A percentile compares a stretch with the other conserved stretches of the same genome.
Evolutionary conservation across 257 asterid genomes (phyloP).

Genomic region (Rauvolfia tetraphylla): DNA sequence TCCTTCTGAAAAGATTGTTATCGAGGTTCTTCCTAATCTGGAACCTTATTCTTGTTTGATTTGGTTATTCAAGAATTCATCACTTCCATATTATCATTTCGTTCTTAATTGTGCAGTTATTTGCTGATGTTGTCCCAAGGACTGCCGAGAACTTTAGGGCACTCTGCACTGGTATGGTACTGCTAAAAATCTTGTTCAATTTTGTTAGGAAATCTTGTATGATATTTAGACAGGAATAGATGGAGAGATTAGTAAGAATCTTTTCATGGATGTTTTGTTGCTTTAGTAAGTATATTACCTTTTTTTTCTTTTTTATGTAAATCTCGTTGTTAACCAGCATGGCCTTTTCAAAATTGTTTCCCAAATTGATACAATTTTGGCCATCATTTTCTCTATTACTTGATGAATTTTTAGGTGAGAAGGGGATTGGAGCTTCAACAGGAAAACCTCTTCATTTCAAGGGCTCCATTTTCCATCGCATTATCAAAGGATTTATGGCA

Average conservation of each 20-base stretch:
- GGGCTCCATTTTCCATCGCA: conserved; percentile 85
- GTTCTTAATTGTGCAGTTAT: conserved; percentile 56
- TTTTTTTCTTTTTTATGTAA: background rate
- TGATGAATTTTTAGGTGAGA: conserved; percentile 61
- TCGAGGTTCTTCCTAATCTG: conserved; percentile 54
- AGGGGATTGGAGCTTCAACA: conserved; percentile 72
- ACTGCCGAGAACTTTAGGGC: conserved; percentile 98
- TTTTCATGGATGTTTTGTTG: background rate
- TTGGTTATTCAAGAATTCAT: conserved; percentile 1
- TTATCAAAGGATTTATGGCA: conserved; percentile 94
- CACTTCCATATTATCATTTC: conserved; percentile 1
- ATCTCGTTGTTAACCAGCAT: background rate
- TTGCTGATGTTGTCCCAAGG: conserved; percentile 88
- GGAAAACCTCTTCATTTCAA: conserved; percentile 94
- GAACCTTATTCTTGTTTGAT: background rate
- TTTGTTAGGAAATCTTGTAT: background rate
- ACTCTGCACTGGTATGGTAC: conserved; percentile 76
- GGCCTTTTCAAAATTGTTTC: background rate
- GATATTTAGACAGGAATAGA: background rate
- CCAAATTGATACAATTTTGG: background rate
- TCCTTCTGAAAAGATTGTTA: conserved; percentile 57
- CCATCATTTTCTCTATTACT: conserved; percentile 7
- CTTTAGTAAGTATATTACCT: background rate
- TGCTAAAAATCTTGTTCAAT: background rate
- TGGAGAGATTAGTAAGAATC: background rate